A percentile compares a stretch with the other conserved stretches of the same genome.
These are phyloP conservation scores for Firmiana major DNA, from an alignment of 345 rosid species.

Conservation along the genomic window DNA sequence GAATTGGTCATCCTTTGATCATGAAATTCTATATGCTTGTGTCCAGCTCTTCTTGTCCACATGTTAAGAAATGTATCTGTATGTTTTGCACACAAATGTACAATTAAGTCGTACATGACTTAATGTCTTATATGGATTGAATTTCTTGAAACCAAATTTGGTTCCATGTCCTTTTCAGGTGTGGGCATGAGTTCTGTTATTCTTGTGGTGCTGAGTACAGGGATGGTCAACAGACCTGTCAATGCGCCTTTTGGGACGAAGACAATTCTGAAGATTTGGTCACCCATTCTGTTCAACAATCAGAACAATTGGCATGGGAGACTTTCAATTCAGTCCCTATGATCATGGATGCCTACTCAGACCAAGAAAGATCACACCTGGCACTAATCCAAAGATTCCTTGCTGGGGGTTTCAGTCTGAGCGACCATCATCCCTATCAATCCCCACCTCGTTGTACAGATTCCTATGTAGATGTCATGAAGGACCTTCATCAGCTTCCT, in stretches of 20 bases:
- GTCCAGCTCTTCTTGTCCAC: neutral
- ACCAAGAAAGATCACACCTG: conserved; percentile 93
- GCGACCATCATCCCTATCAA: conserved; percentile 82
- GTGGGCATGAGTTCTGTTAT: conserved; percentile 94
- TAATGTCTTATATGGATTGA: neutral
- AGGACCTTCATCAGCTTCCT: conserved; percentile 94
- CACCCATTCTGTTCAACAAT: conserved; percentile 61
- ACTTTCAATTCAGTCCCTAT: conserved; percentile 80
- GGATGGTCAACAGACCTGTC: conserved; percentile 73
- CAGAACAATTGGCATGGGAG: conserved; percentile 98
- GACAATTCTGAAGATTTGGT: conserved; percentile 55
- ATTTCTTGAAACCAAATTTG: conserved; percentile 8
- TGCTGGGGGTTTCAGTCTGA: conserved; percentile 86
- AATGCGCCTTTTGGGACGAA: conserved; percentile 88
- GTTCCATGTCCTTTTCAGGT: conserved; percentile 42
- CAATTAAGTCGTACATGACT: neutral
- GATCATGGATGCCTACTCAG: conserved; percentile 85
- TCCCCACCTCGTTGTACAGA: conserved; percentile 89
- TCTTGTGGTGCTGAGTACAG: conserved; percentile 88
- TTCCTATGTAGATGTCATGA: conserved; percentile 82
- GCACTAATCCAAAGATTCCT: conserved; percentile 88
- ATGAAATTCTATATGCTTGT: neutral
- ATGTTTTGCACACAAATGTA: neutral
- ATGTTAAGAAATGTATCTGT: conserved; percentile 2
- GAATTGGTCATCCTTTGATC: neutral